Evolutionary conservation across 2,329 filamentous ascomycete species (phyloP).

Genomic region (Phaeophleospora eucalypticola): DNA sequence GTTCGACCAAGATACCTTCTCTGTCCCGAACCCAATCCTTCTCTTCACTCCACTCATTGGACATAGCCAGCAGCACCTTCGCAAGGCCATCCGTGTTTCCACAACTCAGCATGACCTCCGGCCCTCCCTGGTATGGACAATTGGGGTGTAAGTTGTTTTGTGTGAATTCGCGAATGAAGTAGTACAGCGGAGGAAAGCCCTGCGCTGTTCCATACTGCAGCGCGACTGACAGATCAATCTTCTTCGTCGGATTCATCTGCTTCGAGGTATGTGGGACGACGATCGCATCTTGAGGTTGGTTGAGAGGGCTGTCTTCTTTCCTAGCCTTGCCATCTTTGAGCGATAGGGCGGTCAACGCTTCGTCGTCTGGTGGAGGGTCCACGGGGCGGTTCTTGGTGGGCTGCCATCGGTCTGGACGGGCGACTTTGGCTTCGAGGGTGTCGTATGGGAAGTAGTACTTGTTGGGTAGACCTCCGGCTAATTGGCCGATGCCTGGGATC

Average conservation of each 20-base stretch:
- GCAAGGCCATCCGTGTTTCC: conserved; percentile 81
- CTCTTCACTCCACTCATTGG: conserved; percentile 68
- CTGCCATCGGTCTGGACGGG: conserved; percentile 68
- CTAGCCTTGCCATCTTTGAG: conserved; percentile 12
- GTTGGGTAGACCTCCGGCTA: conserved; percentile 68
- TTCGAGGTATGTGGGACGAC: conserved; percentile 66
- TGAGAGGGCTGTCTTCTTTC: conserved; percentile 28
- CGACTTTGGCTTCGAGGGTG: conserved; percentile 77
- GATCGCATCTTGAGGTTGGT: conserved; percentile 43
- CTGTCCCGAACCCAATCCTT: conserved; percentile 63
- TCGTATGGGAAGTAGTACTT: conserved; percentile 83
- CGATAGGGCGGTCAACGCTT: conserved; percentile 18
- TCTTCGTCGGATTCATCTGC: conserved; percentile 57
- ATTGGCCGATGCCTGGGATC: conserved; percentile 58
- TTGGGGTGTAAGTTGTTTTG: conserved; percentile 74
- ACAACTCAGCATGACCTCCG: conserved; percentile 73
- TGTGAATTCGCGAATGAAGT: conserved; percentile 75
- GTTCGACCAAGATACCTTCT: conserved; percentile 75
- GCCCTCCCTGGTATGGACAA: conserved; percentile 70
- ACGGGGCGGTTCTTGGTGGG: conserved; percentile 62
- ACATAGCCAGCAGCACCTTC: conserved; percentile 72
- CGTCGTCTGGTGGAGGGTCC: conserved; percentile 42
- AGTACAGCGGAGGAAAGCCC: conserved; percentile 74
- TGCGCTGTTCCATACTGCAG: conserved; percentile 82
- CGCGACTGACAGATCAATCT: conserved; percentile 76